Conservation (phyloP, 2,329 filamentous ascomycete genomes). For the Microthyrium microscopicum region DNA sequence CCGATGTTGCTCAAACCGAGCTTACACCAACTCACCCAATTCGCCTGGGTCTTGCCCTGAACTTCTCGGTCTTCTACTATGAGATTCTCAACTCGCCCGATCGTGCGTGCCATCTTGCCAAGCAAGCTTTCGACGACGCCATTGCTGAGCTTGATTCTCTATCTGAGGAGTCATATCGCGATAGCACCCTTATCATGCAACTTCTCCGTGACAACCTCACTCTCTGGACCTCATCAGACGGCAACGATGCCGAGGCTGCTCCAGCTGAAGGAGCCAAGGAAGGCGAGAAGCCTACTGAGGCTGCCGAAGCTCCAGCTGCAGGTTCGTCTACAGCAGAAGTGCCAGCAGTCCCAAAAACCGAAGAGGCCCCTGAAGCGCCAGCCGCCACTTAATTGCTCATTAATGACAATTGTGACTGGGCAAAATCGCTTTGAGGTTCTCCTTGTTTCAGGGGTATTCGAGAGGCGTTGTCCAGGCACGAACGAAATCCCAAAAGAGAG, state of each 20-base stretch:
- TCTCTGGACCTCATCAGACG: constrained; percentile 92
- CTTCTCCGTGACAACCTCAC: constrained; percentile 95
- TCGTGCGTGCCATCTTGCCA: constrained; percentile 93
- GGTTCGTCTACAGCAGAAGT: background rate
- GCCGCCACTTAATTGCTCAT: constrained; percentile 1
- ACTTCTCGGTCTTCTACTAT: constrained; percentile 99
- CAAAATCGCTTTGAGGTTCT: too few species aligned
- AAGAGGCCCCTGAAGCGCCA: constrained; percentile 3
- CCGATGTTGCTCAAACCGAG: constrained; percentile 95
- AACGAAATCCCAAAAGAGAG: too few species aligned
- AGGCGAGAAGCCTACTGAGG: constrained; percentile 1
- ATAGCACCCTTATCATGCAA: constrained; percentile 99
- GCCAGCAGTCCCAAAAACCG: constrained; percentile 3
- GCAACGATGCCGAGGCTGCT: constrained; percentile 52
- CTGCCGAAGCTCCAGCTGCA: constrained; percentile 5
- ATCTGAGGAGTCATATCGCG: constrained; percentile 95
- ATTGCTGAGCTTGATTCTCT: constrained; percentile 97
- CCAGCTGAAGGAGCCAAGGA: constrained; percentile 7
- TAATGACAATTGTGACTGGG: background rate
- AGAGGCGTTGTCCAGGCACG: too few species aligned
- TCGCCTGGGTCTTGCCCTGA: constrained; percentile 89
- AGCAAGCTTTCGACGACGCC: constrained; percentile 97
- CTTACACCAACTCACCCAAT: constrained; percentile 96
- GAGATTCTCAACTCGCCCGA: constrained; percentile 98
- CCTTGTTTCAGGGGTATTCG: too few species aligned